Evolutionary conservation across 768 basidiomycete species (phyloP), one percentile per base, ranked within the genome.

Genomic region (Zangia roseola): DNA sequence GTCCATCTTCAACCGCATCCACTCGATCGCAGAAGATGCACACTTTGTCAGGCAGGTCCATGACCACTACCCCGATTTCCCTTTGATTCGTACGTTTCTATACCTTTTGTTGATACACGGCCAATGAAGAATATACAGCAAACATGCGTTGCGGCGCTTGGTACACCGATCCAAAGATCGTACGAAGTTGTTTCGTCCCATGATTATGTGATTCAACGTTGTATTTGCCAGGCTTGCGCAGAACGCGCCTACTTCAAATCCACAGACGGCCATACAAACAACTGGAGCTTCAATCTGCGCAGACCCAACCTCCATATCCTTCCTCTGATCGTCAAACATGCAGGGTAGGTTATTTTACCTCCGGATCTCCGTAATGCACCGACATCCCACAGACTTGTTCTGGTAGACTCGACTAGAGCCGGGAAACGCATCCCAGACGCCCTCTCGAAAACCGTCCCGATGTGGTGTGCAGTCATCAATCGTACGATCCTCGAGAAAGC

Each of bases 341-440:
- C 74, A 12, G 90, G 92, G 91, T 92, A 50, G 26, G 79, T 68
- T 21, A 24, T 41, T 38, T 37, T 7, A 4, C 23, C 4, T 10
- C 19, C 9, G 21, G n/a, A 25, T 34, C 12, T 16, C 38, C 37
- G 44, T 7, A 2, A 21, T 17, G 24, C 12, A 9, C 45, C 41
- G 23, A 7, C 31, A 4, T 19, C 0, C 26, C 6, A 34, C 46
- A 94, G 93, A 0, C 67, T 94, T 28, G 71, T 97, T 33, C 70
- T 98, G 1, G 91, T 97, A 9, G 95, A 98, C 62, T 97, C 94
- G 0, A 97, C 95, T 0, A 75, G 95, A 20, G 76, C 91, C 20
- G 95, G 95, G 9, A 97, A 98, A 71, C 83, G 92, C 13, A 85
- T 95, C 40, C 95, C 95, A 1, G 95, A 98, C 55, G 92, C 94